phyloP scores from a whole-genome alignment of 2,329 filamentous ascomycete genomes.

The Trichoderma sp. region DNA sequence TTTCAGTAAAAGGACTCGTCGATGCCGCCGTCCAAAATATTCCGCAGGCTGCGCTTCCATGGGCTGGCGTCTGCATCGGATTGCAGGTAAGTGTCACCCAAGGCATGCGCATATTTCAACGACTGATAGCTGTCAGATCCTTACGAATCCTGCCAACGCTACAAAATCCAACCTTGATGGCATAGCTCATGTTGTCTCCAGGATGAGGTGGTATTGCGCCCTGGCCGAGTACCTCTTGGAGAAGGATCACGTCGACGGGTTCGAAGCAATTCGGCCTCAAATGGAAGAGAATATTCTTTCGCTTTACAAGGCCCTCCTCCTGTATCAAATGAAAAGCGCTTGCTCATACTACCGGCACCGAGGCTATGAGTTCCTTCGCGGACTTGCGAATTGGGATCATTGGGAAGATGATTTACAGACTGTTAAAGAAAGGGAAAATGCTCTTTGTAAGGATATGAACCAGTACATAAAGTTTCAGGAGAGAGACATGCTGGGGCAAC shows the following conservation, averaged over 20 bases:
- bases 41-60: slow-evolving; percentile 44
- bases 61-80: slow-evolving; percentile 41
- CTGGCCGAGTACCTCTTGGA: slow-evolving; percentile 39
- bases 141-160: slow-evolving; percentile 38
- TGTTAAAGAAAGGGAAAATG: slow-evolving; percentile 36
- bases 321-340: slow-evolving; percentile 48
- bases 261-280: no score
- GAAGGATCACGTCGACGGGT: slow-evolving; percentile 19
- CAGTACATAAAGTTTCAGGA: no score
- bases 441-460: no score
- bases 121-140: slow-evolving; percentile 33
- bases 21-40: slow-evolving; percentile 34
- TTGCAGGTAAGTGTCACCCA: slow-evolving; percentile 38
- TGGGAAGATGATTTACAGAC: slow-evolving; percentile 37
- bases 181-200: slow-evolving; percentile 40
- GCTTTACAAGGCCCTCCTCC: slow-evolving; percentile 48
- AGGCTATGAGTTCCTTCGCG: slow-evolving; percentile 37
- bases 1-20: background rate
- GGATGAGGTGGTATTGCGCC: slow-evolving; percentile 46
- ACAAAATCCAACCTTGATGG: slow-evolving; percentile 37
- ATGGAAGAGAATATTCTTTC: slow-evolving; percentile 37
- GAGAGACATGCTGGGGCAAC: no score
- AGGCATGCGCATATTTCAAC: no score
- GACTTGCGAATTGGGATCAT: slow-evolving; percentile 41
- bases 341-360: slow-evolving; percentile 43